Percentiles rank a stretch among this genome's conserved stretches.
Conservation (phyloP, 495 filamentous ascomycete species). For the Margaritispora aquatica region DNA sequence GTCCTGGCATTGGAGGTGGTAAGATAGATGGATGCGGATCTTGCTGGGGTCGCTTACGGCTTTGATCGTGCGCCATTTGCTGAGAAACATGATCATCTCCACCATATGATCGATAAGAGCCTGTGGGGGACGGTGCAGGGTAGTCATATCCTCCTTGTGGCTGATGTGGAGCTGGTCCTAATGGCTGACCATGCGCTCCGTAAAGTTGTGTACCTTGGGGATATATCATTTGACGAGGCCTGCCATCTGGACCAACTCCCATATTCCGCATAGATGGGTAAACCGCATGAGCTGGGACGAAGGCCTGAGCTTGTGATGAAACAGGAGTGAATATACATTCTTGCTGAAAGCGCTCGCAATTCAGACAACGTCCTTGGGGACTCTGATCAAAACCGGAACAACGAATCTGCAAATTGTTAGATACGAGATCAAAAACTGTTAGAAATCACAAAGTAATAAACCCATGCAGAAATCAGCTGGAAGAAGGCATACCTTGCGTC, state of each 20-base stretch:
- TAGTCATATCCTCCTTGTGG: conserved; percentile 43
- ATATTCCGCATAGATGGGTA: conserved; percentile 55
- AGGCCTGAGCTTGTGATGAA: conserved; percentile 75
- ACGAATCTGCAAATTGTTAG: conserved; percentile 53
- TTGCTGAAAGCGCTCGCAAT: conserved; percentile 75
- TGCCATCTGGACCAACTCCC: conserved; percentile 36
- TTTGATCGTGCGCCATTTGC: conserved; percentile 24
- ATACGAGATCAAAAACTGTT: not conserved
- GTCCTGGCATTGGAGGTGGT: conserved; percentile 32
- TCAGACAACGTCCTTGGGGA: conserved; percentile 70
- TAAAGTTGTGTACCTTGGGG: conserved; percentile 47
- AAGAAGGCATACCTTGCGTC: conserved; percentile 60
- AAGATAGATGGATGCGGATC: conserved; percentile 35
- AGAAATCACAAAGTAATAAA: not conserved
- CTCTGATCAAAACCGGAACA: conserved; percentile 79
- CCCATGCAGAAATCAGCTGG: not conserved
- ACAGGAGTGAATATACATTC: conserved; percentile 85
- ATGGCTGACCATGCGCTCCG: conserved; percentile 71
- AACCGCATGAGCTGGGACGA: conserved; percentile 72
- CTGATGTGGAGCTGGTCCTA: conserved; percentile 44
- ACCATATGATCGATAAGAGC: conserved; percentile 26
- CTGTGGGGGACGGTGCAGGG: conserved; percentile 31
- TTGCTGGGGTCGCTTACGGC: conserved; percentile 25
- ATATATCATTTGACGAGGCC: conserved; percentile 31
- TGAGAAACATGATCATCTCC: conserved; percentile 26